phyloP scores from a whole-genome alignment of 495 filamentous ascomycete genomes.

The Parathielavia appendiculata region DNA sequence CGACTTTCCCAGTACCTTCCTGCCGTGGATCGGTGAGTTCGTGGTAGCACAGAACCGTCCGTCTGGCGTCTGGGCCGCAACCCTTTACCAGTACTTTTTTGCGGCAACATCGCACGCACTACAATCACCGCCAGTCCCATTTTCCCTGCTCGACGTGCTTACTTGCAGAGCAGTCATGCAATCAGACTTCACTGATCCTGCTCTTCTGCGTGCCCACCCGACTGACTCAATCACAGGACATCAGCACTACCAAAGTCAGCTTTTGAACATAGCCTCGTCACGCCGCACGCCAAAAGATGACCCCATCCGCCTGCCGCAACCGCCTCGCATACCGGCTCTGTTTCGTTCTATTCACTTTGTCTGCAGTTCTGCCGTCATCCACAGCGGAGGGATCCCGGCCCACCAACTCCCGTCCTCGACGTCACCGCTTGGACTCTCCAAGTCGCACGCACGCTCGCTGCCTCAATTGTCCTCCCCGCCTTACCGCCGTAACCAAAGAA shows the following conservation, averaged over 20 bases:
- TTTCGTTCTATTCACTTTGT: not conserved
- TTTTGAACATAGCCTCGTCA: constrained; percentile 10
- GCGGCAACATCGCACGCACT: not conserved
- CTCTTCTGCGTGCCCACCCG: constrained; percentile 12
- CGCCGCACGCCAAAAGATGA: not conserved
- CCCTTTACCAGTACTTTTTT: not conserved
- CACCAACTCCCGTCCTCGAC: not conserved
- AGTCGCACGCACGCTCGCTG: not conserved
- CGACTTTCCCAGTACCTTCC: not conserved
- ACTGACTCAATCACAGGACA: constrained; percentile 2
- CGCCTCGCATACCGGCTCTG: not conserved
- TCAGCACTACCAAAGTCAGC: not conserved
- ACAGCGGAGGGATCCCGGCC: not conserved
- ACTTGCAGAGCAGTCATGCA: constrained; percentile 2
- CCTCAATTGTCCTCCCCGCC: not conserved
- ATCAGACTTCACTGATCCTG: not conserved
- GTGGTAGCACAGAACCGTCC: constrained; percentile 1
- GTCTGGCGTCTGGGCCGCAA: constrained; percentile 4
- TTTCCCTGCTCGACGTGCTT: not conserved
- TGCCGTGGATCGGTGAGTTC: not conserved
- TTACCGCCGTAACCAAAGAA: not conserved
- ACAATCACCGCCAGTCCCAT: not conserved
- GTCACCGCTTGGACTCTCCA: not conserved
- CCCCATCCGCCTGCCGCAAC: not conserved
- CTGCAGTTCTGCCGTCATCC: too few species aligned